A percentile compares a stretch with the other conserved stretches of the same genome.
Conservation (phyloP, 2,329 filamentous ascomycete genomes). For the Cercospora beticola region DNA sequence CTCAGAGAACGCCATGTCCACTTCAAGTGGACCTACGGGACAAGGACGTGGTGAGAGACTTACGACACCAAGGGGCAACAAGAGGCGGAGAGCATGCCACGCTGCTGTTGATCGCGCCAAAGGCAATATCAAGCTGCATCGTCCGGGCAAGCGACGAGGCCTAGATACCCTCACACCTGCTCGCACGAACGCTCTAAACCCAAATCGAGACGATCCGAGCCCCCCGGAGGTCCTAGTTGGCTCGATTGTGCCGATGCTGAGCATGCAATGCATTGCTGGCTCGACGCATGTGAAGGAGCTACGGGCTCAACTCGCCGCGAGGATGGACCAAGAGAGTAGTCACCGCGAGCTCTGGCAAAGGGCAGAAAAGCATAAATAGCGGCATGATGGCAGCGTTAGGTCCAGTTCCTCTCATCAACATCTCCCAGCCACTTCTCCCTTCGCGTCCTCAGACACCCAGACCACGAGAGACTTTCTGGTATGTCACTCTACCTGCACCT, state of each 20-base stretch:
- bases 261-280: conserved; percentile 18
- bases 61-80: conserved; percentile 40
- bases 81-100: conserved; percentile 50
- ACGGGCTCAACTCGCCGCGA: conserved; percentile 21
- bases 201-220: conserved; percentile 43
- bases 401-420: conserved; percentile 19
- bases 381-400: conserved; percentile 17
- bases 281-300: conserved; percentile 19
- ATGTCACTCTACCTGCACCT: conserved; percentile 15
- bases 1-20: conserved; percentile 24
- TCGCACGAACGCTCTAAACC: conserved; percentile 41
- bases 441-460: conserved; percentile 4
- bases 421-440: conserved; percentile 23
- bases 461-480: conserved; percentile 11
- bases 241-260: conserved; percentile 28
- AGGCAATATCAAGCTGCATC: conserved; percentile 30
- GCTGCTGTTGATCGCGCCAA: conserved; percentile 35
- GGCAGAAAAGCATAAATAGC: conserved; percentile 37
- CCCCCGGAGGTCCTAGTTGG: conserved; percentile 50
- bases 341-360: conserved; percentile 6
- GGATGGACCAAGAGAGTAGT: conserved; percentile 9
- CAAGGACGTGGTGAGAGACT: conserved; percentile 41
- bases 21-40: conserved; percentile 25
- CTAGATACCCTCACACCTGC: conserved; percentile 30
- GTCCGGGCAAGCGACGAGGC: conserved; percentile 28